These are phyloP conservation scores for Trichoderma aggressivum DNA, from an alignment of 2,329 filamentous ascomycete species.

Conservation along the genomic window DNA sequence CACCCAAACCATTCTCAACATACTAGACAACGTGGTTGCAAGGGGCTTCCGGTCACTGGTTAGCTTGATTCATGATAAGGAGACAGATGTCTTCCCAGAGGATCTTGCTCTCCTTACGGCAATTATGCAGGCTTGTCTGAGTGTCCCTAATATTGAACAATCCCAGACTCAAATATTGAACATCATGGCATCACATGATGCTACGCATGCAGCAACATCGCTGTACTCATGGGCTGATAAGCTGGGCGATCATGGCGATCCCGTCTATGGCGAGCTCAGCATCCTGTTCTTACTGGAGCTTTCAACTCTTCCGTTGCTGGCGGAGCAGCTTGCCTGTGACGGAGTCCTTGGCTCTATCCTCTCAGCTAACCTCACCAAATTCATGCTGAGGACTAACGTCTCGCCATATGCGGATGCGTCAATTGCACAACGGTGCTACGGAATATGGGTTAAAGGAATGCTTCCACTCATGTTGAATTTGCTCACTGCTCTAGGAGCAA, in stretches of 20 bases:
- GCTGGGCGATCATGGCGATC: constrained; percentile 73
- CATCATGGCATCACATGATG: constrained; percentile 67
- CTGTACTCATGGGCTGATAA: constrained; percentile 93
- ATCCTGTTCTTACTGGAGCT: constrained; percentile 85
- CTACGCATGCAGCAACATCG: constrained; percentile 75
- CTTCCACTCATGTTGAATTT: constrained; percentile 87
- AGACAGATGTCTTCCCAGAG: constrained; percentile 60
- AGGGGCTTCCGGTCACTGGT: constrained; percentile 80
- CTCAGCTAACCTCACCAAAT: constrained; percentile 73
- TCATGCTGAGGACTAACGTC: constrained; percentile 67
- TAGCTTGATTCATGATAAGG: constrained; percentile 74
- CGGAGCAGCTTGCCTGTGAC: constrained; percentile 86
- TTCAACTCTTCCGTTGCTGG: constrained; percentile 74
- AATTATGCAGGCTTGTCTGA: constrained; percentile 79
- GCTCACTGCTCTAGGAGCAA: constrained; percentile 73
- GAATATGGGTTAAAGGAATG: constrained; percentile 85
- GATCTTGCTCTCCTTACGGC: constrained; percentile 87
- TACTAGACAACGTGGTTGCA: constrained; percentile 74
- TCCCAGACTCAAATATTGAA: constrained; percentile 68
- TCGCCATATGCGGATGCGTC: constrained; percentile 74
- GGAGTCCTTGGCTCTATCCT: constrained; percentile 76
- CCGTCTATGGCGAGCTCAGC: constrained; percentile 89
- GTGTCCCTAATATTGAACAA: constrained; percentile 71
- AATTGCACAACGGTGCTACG: constrained; percentile 70
- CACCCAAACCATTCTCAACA: constrained; percentile 67